Percentiles rank a stretch among this genome's conserved stretches.
phyloP scores from a whole-genome alignment of 768 basidiomycete genomes.

The Fibroporia radiculosa region DNA sequence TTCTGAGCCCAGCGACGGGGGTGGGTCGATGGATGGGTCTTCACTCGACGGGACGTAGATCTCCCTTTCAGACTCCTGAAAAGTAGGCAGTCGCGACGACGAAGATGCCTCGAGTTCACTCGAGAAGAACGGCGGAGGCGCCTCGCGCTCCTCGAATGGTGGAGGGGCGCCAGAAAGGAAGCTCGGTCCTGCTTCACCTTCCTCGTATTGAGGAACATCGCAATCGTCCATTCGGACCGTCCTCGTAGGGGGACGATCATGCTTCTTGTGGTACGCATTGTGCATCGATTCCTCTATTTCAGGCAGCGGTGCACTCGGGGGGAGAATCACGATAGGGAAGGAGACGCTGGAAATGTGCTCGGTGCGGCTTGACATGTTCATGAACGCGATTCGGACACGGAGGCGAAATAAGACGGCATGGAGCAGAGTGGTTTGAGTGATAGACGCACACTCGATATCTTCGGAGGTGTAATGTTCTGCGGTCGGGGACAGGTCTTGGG shows the following conservation, averaged over 20 bases:
- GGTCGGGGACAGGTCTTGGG: constrained; percentile 1
- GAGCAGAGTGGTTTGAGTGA: constrained; percentile 75
- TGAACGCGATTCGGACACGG: constrained; percentile 68
- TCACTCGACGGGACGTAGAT: constrained; percentile 51
- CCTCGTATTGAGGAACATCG: constrained; percentile 64
- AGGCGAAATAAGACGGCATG: constrained; percentile 79
- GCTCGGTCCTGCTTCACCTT: constrained; percentile 72
- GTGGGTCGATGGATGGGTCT: constrained; percentile 28
- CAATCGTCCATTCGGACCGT: constrained; percentile 65
- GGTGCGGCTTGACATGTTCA: constrained; percentile 58
- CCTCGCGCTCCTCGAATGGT: constrained; percentile 78
- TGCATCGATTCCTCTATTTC: constrained; percentile 69
- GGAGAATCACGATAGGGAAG: constrained; percentile 66
- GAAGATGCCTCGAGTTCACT: constrained; percentile 20
- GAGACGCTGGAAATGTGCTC: constrained; percentile 57
- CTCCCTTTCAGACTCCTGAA: constrained; percentile 75
- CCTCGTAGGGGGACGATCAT: constrained; percentile 68
- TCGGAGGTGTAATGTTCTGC: constrained; percentile 37
- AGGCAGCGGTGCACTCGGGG: constrained; percentile 72
- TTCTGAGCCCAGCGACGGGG: constrained; percentile 22
- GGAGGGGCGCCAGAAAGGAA: constrained; percentile 63
- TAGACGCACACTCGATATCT: constrained; percentile 58
- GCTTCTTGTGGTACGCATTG: constrained; percentile 79
- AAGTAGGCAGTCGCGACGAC: constrained; percentile 41
- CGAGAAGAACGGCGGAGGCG: constrained; percentile 60